Evolutionary conservation across 1,139 yeast species (phyloP), one percentile per base, ranked within the genome.

Genomic region (Lodderomyces elongisporus): DNA sequence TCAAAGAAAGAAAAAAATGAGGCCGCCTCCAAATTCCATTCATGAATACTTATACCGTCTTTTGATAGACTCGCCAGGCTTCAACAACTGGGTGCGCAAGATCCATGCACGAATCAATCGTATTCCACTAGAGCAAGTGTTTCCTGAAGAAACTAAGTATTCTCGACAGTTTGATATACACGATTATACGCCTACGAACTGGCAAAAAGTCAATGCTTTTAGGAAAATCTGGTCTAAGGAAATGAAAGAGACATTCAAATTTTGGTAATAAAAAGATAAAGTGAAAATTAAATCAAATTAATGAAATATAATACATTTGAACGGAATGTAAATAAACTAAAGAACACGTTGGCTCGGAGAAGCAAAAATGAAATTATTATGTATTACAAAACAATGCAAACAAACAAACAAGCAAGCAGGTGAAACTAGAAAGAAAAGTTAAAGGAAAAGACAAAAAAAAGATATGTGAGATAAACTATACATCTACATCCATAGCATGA

Each of bases 71-170:
- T 80, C 91, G 5, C 75, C 72, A 1, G 63, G 72, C 1, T 87
- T 87, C 50, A 81, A 83, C 47, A 62, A 76, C 29, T 76, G 83
- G 63, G 96, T 85, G 4, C 66, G 79, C 29, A 62, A 66, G 13
- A 60, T 82, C 1, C 83, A 81, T 48, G 81, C 82, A 27, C 64
- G 66, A 36, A 70, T 85, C 14, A 85, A 87, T 49, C 76, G 84
- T 2, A 66, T 82, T 12, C 70, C 66, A 44, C 51, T 43, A 29
- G 40, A 46, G 7, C 33, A 33, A 13, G 34, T 44, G 10, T 24
- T 24, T 24, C 26, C 26, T 7, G 26, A 24, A 24, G 14, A 24
- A n/a, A 13, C 10, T n/a, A 24, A 24, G 14, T 24, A 24, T 24
- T 24, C 26, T 7, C 34, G 28, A 18, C 39, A 43, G 18, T 40